These are phyloP conservation scores for Penicillium sp. DNA, from an alignment of 2,329 filamentous ascomycete species.

Conservation along the genomic window DNA sequence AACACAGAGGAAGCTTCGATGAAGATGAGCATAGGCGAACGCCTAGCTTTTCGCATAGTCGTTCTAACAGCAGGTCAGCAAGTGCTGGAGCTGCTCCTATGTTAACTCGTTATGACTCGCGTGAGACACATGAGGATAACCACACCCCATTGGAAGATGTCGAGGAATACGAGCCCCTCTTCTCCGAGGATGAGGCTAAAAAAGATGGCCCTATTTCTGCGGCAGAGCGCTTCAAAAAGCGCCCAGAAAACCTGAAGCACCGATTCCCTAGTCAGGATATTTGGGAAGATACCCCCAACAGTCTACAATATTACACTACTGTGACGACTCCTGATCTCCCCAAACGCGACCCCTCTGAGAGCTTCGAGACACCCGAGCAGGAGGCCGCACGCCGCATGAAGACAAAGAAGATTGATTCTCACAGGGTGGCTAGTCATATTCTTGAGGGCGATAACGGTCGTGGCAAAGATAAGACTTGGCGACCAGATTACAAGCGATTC, in stretches of 20 bases:
- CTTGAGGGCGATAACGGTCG: conserved; percentile 26
- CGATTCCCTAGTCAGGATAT: conserved; percentile 93
- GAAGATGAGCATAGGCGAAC: conserved; percentile 51
- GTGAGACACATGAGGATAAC: conserved; percentile 51
- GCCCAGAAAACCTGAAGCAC: conserved; percentile 54
- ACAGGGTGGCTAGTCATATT: conserved; percentile 36
- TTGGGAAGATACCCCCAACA: conserved; percentile 94
- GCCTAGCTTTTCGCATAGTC: conserved; percentile 58
- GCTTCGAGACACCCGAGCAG: conserved; percentile 49
- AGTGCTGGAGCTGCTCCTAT: conserved; percentile 60
- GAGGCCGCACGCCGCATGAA: conserved; percentile 46
- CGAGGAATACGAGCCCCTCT: conserved; percentile 92
- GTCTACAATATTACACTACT: conserved; percentile 71
- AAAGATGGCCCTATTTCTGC: conserved; percentile 53
- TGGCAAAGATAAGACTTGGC: conserved; percentile 29
- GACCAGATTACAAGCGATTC: conserved; percentile 65
- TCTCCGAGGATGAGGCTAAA: conserved; percentile 72
- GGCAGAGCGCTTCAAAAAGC: conserved; percentile 56
- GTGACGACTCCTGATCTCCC: conserved; percentile 76
- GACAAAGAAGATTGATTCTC: conserved; percentile 38
- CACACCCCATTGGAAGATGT: conserved; percentile 78
- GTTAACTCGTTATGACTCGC: conserved; percentile 55
- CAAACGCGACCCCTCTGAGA: conserved; percentile 41
- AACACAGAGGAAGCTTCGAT: conserved; percentile 60
- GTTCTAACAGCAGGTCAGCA: conserved; percentile 62